Base-by-base conservation (phyloP, 352 stramenopile species). In the Blastocystis sp. region DNA sequence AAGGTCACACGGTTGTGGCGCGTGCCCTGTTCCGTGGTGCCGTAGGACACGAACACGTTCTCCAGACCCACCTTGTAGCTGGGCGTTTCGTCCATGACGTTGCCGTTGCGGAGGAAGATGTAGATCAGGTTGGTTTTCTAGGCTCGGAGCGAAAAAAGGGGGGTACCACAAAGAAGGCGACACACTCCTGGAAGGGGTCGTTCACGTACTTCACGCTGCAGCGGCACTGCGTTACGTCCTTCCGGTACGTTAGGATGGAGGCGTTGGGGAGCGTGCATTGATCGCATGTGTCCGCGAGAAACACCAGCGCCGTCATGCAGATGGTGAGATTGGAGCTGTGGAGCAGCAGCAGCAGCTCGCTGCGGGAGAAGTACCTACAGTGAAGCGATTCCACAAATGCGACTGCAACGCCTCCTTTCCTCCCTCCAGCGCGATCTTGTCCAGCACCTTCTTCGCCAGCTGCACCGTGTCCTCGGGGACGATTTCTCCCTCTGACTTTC, bases 401-500 rank as follows among this genome's bases (percentile, higher is more conserved):
- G 6, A 84, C 57, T 84, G 74, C 2, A 84, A 17, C 1, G 54
- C 38, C 0, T 66, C 54, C 34, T 57, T 17, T 40, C 74, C 74
- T 14, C 74, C 74, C 17, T 84, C 74, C 2, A 84, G 57, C 45
- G 66, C 42, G 34, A 84, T 57, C 24, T 84, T 84, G 54, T 84
- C 57, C 21, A 84, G 17, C 38, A 84, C 69, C 6, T 45, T 76
- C 19, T 76, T 52, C 21, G 34, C 66, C 4, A 76, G 9, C 24
- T 57, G 6, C 45, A 40, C 54, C 14, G 69, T 11, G 28, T 76
- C 66, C 6, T 38, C 40, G 4, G 48, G 43, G 1, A 34, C 24
- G 2, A 52, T 48, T 17, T n/a, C 14, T 1, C n/a, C 17, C 21
- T 69, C 48, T n/a, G 65, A 14, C 0, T 38, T 14, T 57, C 34